These are phyloP conservation scores for Acanthamoeba healyi DNA, from an alignment of 208 protist species.

Conservation along the genomic window DNA sequence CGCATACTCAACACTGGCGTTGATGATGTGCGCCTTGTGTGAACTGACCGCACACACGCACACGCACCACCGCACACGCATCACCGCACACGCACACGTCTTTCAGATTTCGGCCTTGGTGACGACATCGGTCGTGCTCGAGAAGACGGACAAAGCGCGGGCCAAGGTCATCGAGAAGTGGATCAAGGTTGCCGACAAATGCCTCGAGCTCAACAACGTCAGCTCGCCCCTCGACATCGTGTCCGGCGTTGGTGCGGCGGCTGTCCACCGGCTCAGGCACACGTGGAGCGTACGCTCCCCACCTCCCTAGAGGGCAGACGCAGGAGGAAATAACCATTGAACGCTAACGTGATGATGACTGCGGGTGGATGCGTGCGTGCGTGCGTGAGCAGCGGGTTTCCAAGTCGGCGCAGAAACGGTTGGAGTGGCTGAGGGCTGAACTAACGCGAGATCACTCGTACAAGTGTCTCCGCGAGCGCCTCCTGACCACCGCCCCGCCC, in stretches of 20 bases:
- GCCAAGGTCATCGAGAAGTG: slow-evolving; percentile 26
- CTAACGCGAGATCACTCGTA: background rate
- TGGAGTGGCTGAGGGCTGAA: background rate
- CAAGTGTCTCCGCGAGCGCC: background rate
- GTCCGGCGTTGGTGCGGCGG: background rate
- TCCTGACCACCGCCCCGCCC: background rate
- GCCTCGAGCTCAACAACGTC: background rate
- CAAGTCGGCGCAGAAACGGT: background rate
- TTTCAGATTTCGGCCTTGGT: background rate
- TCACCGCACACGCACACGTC: background rate
- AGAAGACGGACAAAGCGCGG: background rate
- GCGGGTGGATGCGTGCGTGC: no score
- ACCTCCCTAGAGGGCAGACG: background rate
- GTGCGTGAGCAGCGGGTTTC: background rate
- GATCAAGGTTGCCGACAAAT: background rate
- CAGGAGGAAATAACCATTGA: no score
- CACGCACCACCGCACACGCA: no score
- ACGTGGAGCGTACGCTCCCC: slow-evolving; percentile 2
- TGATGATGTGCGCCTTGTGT: background rate
- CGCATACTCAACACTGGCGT: background rate
- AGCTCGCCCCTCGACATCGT: background rate
- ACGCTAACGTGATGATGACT: no score
- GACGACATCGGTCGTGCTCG: background rate
- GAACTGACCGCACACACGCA: no score
- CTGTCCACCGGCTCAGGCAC: background rate